A percentile compares a stretch with the other conserved stretches of the same genome.
Evolutionary conservation across 306 rosid genomes (phyloP).

Genomic region (Cicer bijugum): DNA sequence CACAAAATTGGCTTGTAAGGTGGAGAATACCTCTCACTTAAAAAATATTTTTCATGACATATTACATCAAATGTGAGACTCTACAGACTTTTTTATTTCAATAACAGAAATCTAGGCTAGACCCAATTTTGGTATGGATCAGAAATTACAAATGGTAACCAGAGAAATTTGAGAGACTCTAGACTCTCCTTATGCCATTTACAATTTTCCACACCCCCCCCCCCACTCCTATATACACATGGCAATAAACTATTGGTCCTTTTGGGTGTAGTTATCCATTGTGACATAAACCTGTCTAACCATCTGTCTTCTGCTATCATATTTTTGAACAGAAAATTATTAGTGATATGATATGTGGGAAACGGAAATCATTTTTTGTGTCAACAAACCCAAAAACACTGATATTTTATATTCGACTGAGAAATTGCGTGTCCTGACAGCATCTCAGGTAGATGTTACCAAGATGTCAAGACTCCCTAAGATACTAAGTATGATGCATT

Average conservation of each 20-base stretch:
- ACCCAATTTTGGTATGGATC: neutral
- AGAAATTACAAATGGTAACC: neutral
- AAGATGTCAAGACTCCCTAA: slow-evolving; percentile 3
- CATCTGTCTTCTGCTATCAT: no score
- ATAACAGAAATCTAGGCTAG: neutral
- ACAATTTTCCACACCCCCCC: neutral
- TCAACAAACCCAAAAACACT: slow-evolving; percentile 7
- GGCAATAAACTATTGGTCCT: neutral
- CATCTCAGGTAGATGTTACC: slow-evolving; percentile 18
- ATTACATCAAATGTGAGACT: neutral
- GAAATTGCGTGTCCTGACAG: neutral
- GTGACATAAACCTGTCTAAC: no score
- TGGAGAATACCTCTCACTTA: neutral
- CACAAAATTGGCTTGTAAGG: neutral
- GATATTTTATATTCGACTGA: slow-evolving; percentile 23
- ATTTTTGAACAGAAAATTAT: neutral
- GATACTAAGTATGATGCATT: neutral
- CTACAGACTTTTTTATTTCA: neutral
- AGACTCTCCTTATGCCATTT: neutral
- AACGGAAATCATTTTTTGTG: neutral
- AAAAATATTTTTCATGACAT: neutral
- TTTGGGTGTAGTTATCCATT: no score
- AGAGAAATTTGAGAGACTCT: neutral
- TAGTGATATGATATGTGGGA: neutral
- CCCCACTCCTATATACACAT: neutral